Conservation (phyloP, 352 stramenopile species). For the Peronospora farinosa region DNA sequence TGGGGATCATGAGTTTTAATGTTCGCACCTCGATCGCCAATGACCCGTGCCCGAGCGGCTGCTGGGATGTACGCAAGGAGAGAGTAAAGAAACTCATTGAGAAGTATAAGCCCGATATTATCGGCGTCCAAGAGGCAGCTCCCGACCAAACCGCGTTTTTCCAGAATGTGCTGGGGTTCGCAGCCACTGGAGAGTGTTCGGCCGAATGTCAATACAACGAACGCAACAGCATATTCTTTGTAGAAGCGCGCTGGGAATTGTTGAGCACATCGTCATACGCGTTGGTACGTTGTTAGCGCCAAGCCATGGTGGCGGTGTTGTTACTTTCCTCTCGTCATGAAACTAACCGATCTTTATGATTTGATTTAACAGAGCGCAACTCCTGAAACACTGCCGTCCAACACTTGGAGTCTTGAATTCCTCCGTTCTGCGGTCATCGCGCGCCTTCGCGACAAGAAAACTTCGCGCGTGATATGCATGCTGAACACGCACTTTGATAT, state of each 20-base stretch:
- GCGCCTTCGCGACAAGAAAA: constrained; percentile 40
- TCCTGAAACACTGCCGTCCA: constrained; percentile 43
- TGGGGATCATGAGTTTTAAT: constrained; percentile 74
- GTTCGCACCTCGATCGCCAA: constrained; percentile 56
- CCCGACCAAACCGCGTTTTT: constrained; percentile 56
- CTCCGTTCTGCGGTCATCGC: constrained; percentile 47
- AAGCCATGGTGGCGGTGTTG: background rate
- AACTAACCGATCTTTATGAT: constrained; percentile 1
- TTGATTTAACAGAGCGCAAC: constrained; percentile 46
- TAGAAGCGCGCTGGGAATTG: constrained; percentile 45
- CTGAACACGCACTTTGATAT: constrained; percentile 80
- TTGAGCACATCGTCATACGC: constrained; percentile 44
- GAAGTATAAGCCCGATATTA: constrained; percentile 50
- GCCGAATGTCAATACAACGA: constrained; percentile 54
- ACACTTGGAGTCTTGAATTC: constrained; percentile 64
- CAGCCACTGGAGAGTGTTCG: constrained; percentile 48
- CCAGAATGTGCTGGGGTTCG: constrained; percentile 34
- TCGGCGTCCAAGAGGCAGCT: constrained; percentile 57
- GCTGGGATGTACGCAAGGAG: constrained; percentile 49
- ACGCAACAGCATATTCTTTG: constrained; percentile 52
- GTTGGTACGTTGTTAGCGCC: constrained; percentile 32
- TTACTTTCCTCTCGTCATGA: background rate
- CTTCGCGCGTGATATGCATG: constrained; percentile 41
- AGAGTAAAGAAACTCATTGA: constrained; percentile 36
- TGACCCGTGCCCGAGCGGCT: constrained; percentile 56